These are phyloP conservation scores for Suillus sp. DNA, from an alignment of 768 basidiomycete species.

Conservation along the genomic window DNA sequence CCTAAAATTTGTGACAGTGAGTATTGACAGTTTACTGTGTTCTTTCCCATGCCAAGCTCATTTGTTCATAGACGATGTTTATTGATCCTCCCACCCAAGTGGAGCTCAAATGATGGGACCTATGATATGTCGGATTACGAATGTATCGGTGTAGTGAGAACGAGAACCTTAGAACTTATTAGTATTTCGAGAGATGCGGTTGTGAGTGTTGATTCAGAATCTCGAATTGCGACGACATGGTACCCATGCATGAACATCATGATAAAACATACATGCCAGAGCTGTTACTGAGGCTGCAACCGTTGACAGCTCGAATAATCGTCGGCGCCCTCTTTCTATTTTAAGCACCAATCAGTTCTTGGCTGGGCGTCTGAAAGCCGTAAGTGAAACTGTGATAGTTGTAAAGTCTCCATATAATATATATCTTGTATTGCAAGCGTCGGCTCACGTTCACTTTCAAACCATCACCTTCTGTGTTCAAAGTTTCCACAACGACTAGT, in stretches of 20 bases:
- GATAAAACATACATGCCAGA: background rate
- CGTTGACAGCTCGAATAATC: background rate
- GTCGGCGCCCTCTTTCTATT: background rate
- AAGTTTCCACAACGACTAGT: conserved; percentile 15
- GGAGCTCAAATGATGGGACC: conserved; percentile 33
- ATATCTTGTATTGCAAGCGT: background rate
- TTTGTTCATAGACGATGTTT: conserved; percentile 47
- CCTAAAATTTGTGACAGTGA: conserved; percentile 80
- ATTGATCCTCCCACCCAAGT: conserved; percentile 58
- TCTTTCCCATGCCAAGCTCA: conserved; percentile 15
- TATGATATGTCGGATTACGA: background rate
- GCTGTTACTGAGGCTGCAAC: background rate
- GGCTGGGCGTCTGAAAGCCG: background rate
- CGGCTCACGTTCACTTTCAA: conserved; percentile 3
- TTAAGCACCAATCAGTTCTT: background rate
- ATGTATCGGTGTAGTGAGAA: conserved; percentile 2
- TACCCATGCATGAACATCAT: background rate
- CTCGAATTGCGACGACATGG: background rate
- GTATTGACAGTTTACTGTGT: conserved; percentile 23
- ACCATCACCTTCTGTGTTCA: conserved; percentile 16
- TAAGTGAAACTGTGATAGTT: conserved; percentile 3
- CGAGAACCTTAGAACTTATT: background rate
- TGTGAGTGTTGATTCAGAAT: background rate
- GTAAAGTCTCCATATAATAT: background rate
- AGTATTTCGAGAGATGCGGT: background rate